These are phyloP conservation scores for Leccinellum albellum DNA, from an alignment of 768 basidiomycete species.

Conservation along the genomic window DNA sequence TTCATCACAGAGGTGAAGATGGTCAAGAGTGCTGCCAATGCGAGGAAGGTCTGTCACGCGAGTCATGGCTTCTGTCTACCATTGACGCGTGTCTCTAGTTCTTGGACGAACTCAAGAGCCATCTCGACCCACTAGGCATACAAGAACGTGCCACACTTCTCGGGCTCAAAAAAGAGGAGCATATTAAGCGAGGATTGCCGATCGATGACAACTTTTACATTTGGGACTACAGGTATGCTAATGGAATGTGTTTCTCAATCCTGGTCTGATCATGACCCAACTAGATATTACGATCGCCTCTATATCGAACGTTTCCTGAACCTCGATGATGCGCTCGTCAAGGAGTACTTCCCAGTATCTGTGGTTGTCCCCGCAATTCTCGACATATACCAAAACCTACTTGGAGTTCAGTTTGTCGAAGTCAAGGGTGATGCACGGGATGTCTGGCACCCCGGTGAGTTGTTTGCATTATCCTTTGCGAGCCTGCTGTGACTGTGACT, in stretches of 20 bases:
- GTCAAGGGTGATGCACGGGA: slow-evolving; percentile 51
- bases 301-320: slow-evolving; percentile 60
- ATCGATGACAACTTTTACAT: slow-evolving; percentile 72
- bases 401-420: slow-evolving; percentile 63
- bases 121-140: slow-evolving; percentile 66
- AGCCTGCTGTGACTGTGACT: neutral
- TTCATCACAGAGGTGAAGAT: slow-evolving; percentile 83
- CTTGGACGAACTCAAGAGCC: slow-evolving; percentile 68
- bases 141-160: slow-evolving; percentile 68
- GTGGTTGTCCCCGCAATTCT: slow-evolving; percentile 77
- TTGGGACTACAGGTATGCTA: slow-evolving; percentile 74
- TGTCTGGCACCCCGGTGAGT: slow-evolving; percentile 75
- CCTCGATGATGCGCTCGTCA: slow-evolving; percentile 70
- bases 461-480: neutral
- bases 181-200: slow-evolving; percentile 19
- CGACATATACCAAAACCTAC: slow-evolving; percentile 73
- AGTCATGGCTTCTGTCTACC: neutral
- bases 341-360: slow-evolving; percentile 85
- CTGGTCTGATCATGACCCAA: neutral
- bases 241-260: neutral
- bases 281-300: slow-evolving; percentile 23
- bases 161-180: slow-evolving; percentile 72
- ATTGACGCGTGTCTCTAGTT: slow-evolving; percentile 44
- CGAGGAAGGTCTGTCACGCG: slow-evolving; percentile 44
- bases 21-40: slow-evolving; percentile 67